These are phyloP conservation scores for Suhomyces xylopsoci DNA, from an alignment of 805 yeast genomes.

Conservation along the genomic window DNA sequence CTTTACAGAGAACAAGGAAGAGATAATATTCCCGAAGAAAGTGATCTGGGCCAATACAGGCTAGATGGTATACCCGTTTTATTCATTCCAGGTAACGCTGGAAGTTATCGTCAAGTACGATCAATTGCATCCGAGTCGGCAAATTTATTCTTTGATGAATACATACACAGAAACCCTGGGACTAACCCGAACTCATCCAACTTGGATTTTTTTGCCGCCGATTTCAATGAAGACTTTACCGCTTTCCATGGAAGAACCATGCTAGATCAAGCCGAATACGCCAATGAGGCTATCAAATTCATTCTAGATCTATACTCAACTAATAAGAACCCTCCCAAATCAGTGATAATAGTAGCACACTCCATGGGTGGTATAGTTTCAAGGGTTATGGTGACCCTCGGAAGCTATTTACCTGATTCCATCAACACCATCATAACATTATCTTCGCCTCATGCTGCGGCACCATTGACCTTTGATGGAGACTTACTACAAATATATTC, in stretches of 20 bases:
- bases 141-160: constrained; percentile 43
- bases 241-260: constrained; percentile 95
- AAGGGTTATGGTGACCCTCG: constrained; percentile 74
- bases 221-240: constrained; percentile 92
- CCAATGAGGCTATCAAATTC: constrained; percentile 81
- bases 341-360: constrained; percentile 82
- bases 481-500: constrained; percentile 75
- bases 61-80: constrained; percentile 80
- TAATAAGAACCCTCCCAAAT: constrained; percentile 46
- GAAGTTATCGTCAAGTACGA: constrained; percentile 84
- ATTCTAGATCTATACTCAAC: constrained; percentile 66
- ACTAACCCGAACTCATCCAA: constrained; percentile 32
- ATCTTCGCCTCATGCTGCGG: constrained; percentile 88
- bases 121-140: constrained; percentile 87
- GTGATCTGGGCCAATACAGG: constrained; percentile 23
- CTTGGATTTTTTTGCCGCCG: constrained; percentile 86
- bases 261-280: constrained; percentile 88
- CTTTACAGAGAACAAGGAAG: constrained; percentile 80
- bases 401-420: constrained; percentile 68
- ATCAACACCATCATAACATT: constrained; percentile 82
- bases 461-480: constrained; percentile 92
- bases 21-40: constrained; percentile 51
- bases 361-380: constrained; percentile 99
- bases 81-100: constrained; percentile 97
- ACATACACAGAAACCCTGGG: constrained; percentile 4